phyloP scores from a whole-genome alignment of 2,329 filamentous ascomycete genomes.

The Hypoxylon sp. region DNA sequence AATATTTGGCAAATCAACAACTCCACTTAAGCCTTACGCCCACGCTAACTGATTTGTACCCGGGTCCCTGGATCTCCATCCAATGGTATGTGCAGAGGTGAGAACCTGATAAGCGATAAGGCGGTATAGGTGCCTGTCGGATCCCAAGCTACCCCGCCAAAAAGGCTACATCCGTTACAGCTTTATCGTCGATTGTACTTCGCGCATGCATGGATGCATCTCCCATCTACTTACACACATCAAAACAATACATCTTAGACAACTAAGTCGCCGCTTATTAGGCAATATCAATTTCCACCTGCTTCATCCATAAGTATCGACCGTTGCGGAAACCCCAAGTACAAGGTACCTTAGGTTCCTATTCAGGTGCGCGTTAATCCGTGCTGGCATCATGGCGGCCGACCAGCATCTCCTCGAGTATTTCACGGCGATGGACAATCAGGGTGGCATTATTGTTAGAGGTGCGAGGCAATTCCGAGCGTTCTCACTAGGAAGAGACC shows the following conservation, averaged over 20 bases:
- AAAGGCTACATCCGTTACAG: slow-evolving; percentile 1
- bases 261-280: neutral
- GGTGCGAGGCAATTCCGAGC: slow-evolving; percentile 56
- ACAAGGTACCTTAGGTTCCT: neutral
- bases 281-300: neutral
- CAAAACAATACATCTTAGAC: neutral
- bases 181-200: slow-evolving; percentile 3
- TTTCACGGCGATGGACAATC: slow-evolving; percentile 64
- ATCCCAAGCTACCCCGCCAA: slow-evolving; percentile 40
- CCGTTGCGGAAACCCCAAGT: neutral
- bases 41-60: slow-evolving; percentile 25
- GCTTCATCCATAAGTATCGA: neutral
- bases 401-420: slow-evolving; percentile 58
- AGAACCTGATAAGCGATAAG: slow-evolving; percentile 24
- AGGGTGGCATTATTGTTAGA: slow-evolving; percentile 64
- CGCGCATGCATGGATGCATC: neutral
- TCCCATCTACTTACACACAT: slow-evolving; percentile 1
- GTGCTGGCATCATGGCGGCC: slow-evolving; percentile 56
- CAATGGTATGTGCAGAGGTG: slow-evolving; percentile 15
- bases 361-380: neutral
- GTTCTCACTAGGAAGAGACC: slow-evolving; percentile 2
- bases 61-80: slow-evolving; percentile 28
- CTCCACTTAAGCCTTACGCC: slow-evolving; percentile 35
- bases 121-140: slow-evolving; percentile 11
- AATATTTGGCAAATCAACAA: slow-evolving; percentile 26